Conservation (phyloP, 257 asterid genomes). For the Pogostemon cablin region DNA sequence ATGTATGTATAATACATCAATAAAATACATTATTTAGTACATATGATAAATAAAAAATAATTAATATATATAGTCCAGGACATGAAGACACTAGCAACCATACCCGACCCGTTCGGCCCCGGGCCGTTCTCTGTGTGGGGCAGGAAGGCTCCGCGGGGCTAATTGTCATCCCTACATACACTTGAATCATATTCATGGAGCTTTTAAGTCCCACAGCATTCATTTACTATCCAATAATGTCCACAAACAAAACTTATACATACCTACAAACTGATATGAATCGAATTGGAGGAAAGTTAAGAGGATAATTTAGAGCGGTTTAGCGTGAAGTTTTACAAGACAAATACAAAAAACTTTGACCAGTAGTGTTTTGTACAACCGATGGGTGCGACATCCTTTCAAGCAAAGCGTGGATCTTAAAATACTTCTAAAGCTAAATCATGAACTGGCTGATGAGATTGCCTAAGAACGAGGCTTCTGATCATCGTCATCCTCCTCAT, state of each 20-base stretch:
- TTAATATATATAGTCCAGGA: no score
- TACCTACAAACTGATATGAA: constrained; percentile 12
- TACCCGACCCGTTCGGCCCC: no score
- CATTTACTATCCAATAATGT: neutral
- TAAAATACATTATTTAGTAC: no score
- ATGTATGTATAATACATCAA: no score
- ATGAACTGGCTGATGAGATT: constrained; percentile 5
- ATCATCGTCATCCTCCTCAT: constrained; percentile 82
- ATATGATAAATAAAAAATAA: no score
- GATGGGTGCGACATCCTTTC: constrained; percentile 15
- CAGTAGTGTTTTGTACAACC: constrained; percentile 13
- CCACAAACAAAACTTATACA: constrained; percentile 12
- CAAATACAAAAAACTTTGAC: constrained; percentile 21
- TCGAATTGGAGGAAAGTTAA: neutral
- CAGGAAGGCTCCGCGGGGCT: no score
- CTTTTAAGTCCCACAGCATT: neutral
- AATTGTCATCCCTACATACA: no score
- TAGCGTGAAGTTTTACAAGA: constrained; percentile 30
- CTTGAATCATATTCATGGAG: no score
- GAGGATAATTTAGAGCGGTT: constrained; percentile 18
- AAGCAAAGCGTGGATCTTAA: constrained; percentile 14
- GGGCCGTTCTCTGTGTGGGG: no score
- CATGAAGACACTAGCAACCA: no score
- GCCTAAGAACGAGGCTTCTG: constrained; percentile 45
- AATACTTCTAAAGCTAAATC: constrained; percentile 29